Percentiles rank a stretch among this genome's conserved stretches.
Conservation (phyloP, 352 stramenopile genomes). For the Hyaloperonospora arabidopsidis region DNA sequence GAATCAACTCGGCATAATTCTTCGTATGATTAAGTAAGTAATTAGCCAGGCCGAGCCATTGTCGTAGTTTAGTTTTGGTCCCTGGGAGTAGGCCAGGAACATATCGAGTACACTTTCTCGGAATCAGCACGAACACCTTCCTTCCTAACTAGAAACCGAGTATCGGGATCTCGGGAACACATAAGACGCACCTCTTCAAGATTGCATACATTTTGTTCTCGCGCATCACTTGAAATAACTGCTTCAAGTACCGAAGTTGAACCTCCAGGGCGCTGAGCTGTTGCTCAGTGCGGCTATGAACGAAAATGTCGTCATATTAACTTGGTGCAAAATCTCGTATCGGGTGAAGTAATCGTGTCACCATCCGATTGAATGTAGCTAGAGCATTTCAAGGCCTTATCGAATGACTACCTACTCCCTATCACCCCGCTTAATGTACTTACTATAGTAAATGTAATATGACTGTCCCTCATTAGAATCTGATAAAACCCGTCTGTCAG, state of each 20-base stretch:
- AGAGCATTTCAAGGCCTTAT: not conserved
- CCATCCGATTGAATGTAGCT: not conserved
- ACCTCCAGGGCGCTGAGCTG: not conserved
- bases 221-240: not conserved
- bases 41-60: too few species aligned
- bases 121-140: not conserved
- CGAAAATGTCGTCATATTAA: conserved; percentile 9
- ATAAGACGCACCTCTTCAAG: not conserved
- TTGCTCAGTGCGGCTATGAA: conserved; percentile 1
- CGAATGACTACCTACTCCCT: not conserved
- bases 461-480: not conserved
- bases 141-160: not conserved
- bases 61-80: too few species aligned
- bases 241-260: not conserved
- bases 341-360: not conserved
- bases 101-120: too few species aligned
- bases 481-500: not conserved
- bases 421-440: not conserved
- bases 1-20: not conserved
- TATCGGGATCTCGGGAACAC: not conserved
- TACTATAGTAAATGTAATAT: not conserved
- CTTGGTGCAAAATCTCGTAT: conserved; percentile 5
- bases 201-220: not conserved
- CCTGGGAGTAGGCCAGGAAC: too few species aligned
- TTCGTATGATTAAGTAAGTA: not conserved